Evolutionary conservation across 768 basidiomycete genomes (phyloP).

Genomic region (Naganishia kalamii): DNA sequence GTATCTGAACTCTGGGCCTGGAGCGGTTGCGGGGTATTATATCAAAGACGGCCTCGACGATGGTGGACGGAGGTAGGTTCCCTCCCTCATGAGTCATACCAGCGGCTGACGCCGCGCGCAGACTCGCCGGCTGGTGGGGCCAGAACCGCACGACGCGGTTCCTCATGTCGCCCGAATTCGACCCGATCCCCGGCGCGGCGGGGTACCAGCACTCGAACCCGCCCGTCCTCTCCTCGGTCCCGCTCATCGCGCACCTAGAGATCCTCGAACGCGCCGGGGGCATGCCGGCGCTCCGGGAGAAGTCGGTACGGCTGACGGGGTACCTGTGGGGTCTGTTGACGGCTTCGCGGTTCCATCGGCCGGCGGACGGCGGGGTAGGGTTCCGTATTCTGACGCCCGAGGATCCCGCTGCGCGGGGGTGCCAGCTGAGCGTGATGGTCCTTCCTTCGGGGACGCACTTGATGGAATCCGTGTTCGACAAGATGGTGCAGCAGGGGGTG

Average conservation of each 20-base stretch:
- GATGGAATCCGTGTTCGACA: conserved; percentile 66
- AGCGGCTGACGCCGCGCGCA: conserved; percentile 42
- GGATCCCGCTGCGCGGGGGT: conserved; percentile 63
- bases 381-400: conserved; percentile 92
- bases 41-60: conserved; percentile 37
- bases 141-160: conserved; percentile 82
- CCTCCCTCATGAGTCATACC: conserved; percentile 14
- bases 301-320: conserved; percentile 65
- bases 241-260: conserved; percentile 75
- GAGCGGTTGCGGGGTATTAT: conserved; percentile 88
- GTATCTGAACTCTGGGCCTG: conserved; percentile 93
- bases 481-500: conserved; percentile 64
- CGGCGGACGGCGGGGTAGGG: conserved; percentile 45
- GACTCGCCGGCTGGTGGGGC: conserved; percentile 97
- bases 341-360: conserved; percentile 57
- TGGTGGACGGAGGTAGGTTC: conserved; percentile 36
- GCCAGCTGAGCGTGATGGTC: conserved; percentile 81
- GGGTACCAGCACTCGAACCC: conserved; percentile 97
- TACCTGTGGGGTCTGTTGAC: conserved; percentile 62
- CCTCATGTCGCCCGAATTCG: conserved; percentile 76
- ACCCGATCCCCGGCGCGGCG: conserved; percentile 79
- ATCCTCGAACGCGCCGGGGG: conserved; percentile 73
- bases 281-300: conserved; percentile 61
- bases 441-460: conserved; percentile 53
- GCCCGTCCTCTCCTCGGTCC: conserved; percentile 67